A percentile compares a stretch with the other conserved stretches of the same genome.
Evolutionary conservation across 257 asterid genomes (phyloP).

Genomic region (Marsdenia floribunda): DNA sequence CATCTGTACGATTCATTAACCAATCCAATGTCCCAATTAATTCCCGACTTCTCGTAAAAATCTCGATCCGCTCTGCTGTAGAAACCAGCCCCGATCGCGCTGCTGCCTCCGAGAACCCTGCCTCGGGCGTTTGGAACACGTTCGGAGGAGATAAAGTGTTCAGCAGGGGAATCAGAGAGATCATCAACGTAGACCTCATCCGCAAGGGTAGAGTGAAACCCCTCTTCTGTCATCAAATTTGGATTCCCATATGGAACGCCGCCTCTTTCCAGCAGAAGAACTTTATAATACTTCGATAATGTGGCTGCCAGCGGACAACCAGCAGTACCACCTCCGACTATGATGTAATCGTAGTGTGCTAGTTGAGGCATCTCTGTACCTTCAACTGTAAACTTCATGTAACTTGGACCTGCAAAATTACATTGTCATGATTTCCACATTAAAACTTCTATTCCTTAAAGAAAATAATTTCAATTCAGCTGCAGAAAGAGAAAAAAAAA

Average conservation of each 20-base stretch:
- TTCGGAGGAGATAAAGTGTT: constrained; percentile 71
- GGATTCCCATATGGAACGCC: constrained; percentile 52
- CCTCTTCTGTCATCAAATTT: constrained; percentile 68
- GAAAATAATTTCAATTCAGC: not conserved
- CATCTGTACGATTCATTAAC: constrained; percentile 76
- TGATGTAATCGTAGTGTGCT: constrained; percentile 48
- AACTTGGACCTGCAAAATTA: constrained; percentile 47
- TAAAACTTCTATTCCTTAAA: not conserved
- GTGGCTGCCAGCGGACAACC: constrained; percentile 95
- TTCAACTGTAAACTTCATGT: constrained; percentile 42
- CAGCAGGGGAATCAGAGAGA: constrained; percentile 60
- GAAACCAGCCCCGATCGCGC: constrained; percentile 79
- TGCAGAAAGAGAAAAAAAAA: not conserved
- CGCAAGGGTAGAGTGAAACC: constrained; percentile 51
- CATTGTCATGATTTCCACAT: not conserved
- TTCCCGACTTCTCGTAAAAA: constrained; percentile 43
- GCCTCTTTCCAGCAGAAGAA: constrained; percentile 85
- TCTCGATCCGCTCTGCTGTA: constrained; percentile 53
- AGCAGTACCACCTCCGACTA: constrained; percentile 91
- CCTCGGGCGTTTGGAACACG: constrained; percentile 90
- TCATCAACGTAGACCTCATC: constrained; percentile 31
- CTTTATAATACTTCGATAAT: constrained; percentile 49
- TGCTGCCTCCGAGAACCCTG: constrained; percentile 89
- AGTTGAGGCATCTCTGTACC: constrained; percentile 60
- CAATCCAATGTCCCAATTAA: constrained; percentile 49